Base-by-base conservation (phyloP, 805 yeast species). In the Candida ortonii region DNA sequence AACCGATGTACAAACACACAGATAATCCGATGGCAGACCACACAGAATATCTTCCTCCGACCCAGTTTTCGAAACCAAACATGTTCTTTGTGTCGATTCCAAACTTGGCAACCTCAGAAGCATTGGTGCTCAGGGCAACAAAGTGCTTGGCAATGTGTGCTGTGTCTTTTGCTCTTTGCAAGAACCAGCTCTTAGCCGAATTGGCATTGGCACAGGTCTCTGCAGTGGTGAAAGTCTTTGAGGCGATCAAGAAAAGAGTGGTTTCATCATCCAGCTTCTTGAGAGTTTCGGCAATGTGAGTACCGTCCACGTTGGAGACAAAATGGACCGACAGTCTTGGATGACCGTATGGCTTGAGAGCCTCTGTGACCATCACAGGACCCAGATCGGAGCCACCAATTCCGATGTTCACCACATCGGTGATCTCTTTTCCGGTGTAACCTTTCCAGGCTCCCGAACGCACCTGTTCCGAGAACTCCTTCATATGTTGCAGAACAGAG, bases 11-110 rank as follows among this genome's bases (percentile, higher is more conserved):
- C 52, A 93, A 68, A 53, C 95, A 95, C 46, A 93, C 90, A 18
- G 96, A 85, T 53, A 93, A 78, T 44, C 99, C 99, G 64, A 93
- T 93, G 46, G 98, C 94, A 26, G 96, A 85, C 99, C 99, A 93
- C 44, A 93, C 98, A n/a, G 98, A 93, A 80, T 93, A 93, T 68
- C 99, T 84, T 61, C 99, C 99, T 59, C 99, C 99, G 47, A 93
- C 99, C 98, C 98, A 93, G 69, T 71, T 82, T 65, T 89, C 96
- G 57, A 93, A 93, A 46, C 95, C 97, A 67, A 93, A 93, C 99
- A 93, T 93, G 75, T 93, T 93, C 64, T 79, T 83, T 61, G 96
- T 79, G 71, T 93, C 97, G 52, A 93, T 93, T 59, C 99, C 99
- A 56, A 93, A 93, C 69, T 86, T 84, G 55, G 81, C 73, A 46